Conservation (phyloP, 345 rosid species). For the Laguncularia racemosa region DNA sequence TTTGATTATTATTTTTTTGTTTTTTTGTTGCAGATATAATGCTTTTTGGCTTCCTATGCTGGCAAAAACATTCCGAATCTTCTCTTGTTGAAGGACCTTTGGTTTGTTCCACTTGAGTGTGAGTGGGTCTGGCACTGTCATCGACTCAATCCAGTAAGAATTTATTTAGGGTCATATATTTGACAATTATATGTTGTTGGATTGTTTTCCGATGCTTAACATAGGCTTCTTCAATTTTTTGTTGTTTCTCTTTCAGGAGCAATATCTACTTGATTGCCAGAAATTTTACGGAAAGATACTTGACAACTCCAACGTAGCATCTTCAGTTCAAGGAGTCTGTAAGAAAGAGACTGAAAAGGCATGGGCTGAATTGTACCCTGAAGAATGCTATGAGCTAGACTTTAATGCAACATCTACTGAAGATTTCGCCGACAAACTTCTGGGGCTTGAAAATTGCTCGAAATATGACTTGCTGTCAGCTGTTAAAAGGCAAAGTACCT, state of each 20-base stretch:
- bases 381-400: conserved; percentile 67
- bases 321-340: conserved; percentile 47
- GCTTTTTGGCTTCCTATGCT: conserved; percentile 96
- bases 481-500: conserved; percentile 81
- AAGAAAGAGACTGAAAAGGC: conserved; percentile 41
- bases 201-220: too few relatives aligned
- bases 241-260: conserved; percentile 49
- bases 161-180: too few relatives aligned
- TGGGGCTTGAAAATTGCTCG: conserved; percentile 42
- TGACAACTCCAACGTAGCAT: conserved; percentile 52
- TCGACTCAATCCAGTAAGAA: conserved; percentile 86
- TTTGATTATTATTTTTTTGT: too few relatives aligned
- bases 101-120: conserved; percentile 92
- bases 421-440: conserved; percentile 22
- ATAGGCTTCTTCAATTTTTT: too few relatives aligned
- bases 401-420: conserved; percentile 18
- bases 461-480: conserved; percentile 84
- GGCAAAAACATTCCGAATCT: conserved; percentile 44
- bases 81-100: conserved; percentile 47
- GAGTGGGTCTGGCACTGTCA: conserved; percentile 99
- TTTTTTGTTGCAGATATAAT: conserved; percentile 53
- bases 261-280: conserved; percentile 73
- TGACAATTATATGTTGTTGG: too few relatives aligned
- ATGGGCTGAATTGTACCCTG: conserved; percentile 60
- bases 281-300: conserved; percentile 65